Evolutionary conservation across 2,329 filamentous ascomycete genomes (phyloP), one percentile per base, ranked within the genome.

Genomic region (Knufia fluminis): DNA sequence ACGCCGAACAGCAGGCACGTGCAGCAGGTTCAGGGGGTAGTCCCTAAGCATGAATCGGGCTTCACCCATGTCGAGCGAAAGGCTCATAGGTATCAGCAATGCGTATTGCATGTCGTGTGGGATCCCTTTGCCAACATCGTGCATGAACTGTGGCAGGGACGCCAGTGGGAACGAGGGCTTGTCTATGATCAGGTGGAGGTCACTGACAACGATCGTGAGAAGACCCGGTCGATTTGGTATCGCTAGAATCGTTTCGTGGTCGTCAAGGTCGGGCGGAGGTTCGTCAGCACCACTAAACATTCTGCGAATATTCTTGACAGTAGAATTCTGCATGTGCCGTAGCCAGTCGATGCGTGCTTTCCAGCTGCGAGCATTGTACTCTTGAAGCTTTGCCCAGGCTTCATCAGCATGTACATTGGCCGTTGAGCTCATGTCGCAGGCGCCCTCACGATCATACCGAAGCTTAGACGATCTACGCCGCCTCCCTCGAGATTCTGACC

Each of bases 81-180:
- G 76, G 64, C 85, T 86, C 82, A 96, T 88, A 0, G 92, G 94
- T 9, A 98, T 73, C 16, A 98, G 75, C 17, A 98, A 73, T 8
- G 88, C 82, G 64, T 97, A 98, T 61, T 91, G 74, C 78, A 89
- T 98, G 60, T 94, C 83, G 54, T 80, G 76, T 1, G 92, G 92
- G 80, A 98, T 94, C 1, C 92, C 92, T 69, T 98, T 98, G n/a
- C 92, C 92, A 51, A 97, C 83, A 42, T 80, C 79, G 62, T 96
- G 78, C 22, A 98, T 71, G 63, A 94, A 98, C 14, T 85, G 78
- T 0, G 91, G 86, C 48, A 91, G 80, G 10, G 95, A 82, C 2
- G 79, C 74, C 52, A 94, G 71, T 0, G 89, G 84, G 63, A 98
- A 98, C 0, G 86, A 91, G 0, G 92, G 92, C 64, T 95, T 96